phyloP scores from a whole-genome alignment of 495 filamentous ascomycete genomes.

The Tuber borchii region DNA sequence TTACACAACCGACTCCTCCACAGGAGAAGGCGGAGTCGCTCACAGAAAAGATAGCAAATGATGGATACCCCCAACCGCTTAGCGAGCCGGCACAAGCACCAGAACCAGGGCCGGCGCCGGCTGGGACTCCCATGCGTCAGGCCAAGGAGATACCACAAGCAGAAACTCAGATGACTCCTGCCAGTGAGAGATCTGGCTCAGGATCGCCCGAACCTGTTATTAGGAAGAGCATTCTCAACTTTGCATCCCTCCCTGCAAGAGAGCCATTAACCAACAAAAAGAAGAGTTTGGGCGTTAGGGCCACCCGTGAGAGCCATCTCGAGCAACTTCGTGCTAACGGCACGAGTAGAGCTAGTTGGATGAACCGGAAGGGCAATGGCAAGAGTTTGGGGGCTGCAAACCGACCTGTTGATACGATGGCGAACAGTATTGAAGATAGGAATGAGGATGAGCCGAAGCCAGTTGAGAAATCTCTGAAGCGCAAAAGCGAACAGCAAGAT shows the following conservation, averaged over 20 bases:
- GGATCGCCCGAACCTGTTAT: slow-evolving; percentile 51
- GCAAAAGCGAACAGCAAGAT: slow-evolving; percentile 42
- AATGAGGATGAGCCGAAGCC: slow-evolving; percentile 41
- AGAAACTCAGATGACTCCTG: slow-evolving; percentile 16
- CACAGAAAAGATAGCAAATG: not conserved
- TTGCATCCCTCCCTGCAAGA: slow-evolving; percentile 82
- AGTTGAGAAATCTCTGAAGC: slow-evolving; percentile 45
- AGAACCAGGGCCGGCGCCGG: not conserved
- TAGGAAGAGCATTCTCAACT: slow-evolving; percentile 88
- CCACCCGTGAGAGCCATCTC: slow-evolving; percentile 71
- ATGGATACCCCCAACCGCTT: not conserved
- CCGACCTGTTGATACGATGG: slow-evolving; percentile 47
- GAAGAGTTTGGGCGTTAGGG: slow-evolving; percentile 65
- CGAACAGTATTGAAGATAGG: slow-evolving; percentile 54
- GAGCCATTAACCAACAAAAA: slow-evolving; percentile 74
- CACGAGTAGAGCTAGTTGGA: slow-evolving; percentile 45
- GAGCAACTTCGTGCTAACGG: slow-evolving; percentile 55
- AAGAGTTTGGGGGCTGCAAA: slow-evolving; percentile 47
- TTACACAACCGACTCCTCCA: not conserved
- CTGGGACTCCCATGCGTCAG: slow-evolving; percentile 4
- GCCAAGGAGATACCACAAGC: not conserved
- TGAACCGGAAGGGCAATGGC: slow-evolving; percentile 43
- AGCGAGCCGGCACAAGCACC: not conserved
- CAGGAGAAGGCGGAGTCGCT: not conserved
- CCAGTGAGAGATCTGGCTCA: slow-evolving; percentile 30